These are phyloP conservation scores for Macrolepiota albuminosa DNA, from an alignment of 768 basidiomycete genomes.

Conservation along the genomic window DNA sequence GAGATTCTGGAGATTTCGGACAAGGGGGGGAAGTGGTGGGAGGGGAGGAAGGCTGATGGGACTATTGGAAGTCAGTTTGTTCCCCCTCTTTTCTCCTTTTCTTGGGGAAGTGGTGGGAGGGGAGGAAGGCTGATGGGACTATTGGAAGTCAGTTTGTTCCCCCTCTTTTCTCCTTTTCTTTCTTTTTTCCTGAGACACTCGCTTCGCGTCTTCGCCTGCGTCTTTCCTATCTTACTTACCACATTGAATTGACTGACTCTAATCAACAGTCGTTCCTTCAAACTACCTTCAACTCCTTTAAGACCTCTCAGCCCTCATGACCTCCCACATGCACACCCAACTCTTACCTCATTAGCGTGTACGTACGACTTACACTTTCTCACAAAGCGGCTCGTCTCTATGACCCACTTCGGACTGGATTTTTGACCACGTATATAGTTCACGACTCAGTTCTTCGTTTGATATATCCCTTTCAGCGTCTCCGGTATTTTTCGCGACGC, in stretches of 20 bases:
- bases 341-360: too few species aligned
- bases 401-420: too few species aligned
- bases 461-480: too few species aligned
- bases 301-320: neutral
- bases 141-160: constrained; percentile 53
- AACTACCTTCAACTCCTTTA: neutral
- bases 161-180: neutral
- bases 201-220: too few species aligned
- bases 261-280: neutral
- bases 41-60: constrained; percentile 64
- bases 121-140: constrained; percentile 56
- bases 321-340: too few species aligned
- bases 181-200: too few species aligned
- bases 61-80: constrained; percentile 54
- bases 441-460: too few species aligned
- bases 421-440: too few species aligned
- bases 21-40: constrained; percentile 84
- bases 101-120: constrained; percentile 90
- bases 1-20: constrained; percentile 82
- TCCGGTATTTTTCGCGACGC: too few species aligned
- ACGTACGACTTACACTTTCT: too few species aligned
- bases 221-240: neutral
- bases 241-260: neutral
- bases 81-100: neutral
- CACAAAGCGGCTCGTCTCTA: too few species aligned